phyloP scores from a whole-genome alignment of 2,329 filamentous ascomycete species.

The Xylaria sp. region DNA sequence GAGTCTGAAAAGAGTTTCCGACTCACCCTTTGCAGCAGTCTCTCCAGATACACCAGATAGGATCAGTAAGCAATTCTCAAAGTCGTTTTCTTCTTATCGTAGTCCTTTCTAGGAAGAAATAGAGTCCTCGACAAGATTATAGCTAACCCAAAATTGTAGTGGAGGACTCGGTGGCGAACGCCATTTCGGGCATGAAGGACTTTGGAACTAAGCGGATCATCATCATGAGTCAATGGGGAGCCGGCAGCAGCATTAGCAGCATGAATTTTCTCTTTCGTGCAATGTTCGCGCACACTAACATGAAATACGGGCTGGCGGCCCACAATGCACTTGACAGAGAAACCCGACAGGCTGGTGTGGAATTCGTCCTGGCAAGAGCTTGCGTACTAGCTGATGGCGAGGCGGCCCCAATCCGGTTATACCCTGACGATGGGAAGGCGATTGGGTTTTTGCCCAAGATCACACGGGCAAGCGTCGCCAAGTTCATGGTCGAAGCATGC shows the following conservation, averaged over 20 bases:
- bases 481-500: slow-evolving; percentile 58
- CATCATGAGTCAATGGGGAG: slow-evolving; percentile 63
- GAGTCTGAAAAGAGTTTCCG: slow-evolving; percentile 57
- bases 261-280: slow-evolving; percentile 56
- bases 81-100: neutral
- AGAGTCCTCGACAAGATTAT: neutral
- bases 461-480: slow-evolving; percentile 56
- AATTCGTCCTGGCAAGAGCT: slow-evolving; percentile 60
- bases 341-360: slow-evolving; percentile 51
- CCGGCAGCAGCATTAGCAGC: slow-evolving; percentile 57
- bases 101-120: neutral
- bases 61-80: slow-evolving; percentile 47
- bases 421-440: slow-evolving; percentile 56
- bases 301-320: slow-evolving; percentile 59
- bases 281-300: slow-evolving; percentile 60
- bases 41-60: slow-evolving; percentile 55
- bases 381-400: slow-evolving; percentile 56
- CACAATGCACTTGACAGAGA: slow-evolving; percentile 59
- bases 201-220: slow-evolving; percentile 56
- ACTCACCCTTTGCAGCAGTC: slow-evolving; percentile 59
- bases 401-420: slow-evolving; percentile 52
- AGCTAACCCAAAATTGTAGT: slow-evolving; percentile 43
- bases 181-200: slow-evolving; percentile 53
- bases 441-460: slow-evolving; percentile 55
- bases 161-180: slow-evolving; percentile 55